These are phyloP conservation scores for Panaeolus cyanescens DNA, from an alignment of 768 basidiomycete species.

Conservation along the genomic window DNA sequence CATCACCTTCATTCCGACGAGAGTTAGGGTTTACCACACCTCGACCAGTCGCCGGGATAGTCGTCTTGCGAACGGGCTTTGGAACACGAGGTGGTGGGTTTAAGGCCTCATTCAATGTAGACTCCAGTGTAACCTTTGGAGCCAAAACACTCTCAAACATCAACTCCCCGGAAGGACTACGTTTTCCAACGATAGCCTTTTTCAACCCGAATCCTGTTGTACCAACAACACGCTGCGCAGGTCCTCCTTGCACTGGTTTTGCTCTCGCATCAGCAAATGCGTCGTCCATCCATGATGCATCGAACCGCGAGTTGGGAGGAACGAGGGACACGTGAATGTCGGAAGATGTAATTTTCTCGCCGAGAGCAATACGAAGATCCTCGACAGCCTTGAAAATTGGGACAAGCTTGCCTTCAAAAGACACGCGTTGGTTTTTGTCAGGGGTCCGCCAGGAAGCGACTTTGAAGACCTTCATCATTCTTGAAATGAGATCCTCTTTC, in stretches of 20 bases:
- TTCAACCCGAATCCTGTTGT: conserved; percentile 8
- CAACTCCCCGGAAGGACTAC: not conserved
- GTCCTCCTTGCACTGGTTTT: not conserved
- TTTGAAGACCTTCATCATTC: conserved; percentile 1
- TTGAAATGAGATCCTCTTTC: not conserved
- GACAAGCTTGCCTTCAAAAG: conserved; percentile 3
- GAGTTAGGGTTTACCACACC: not conserved
- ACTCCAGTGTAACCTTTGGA: conserved; percentile 20
- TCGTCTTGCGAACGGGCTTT: not conserved
- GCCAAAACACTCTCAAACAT: conserved; percentile 10
- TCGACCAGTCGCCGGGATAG: not conserved
- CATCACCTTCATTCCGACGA: not conserved
- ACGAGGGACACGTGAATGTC: conserved; percentile 7
- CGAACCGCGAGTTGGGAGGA: not conserved
- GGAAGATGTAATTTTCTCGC: conserved; percentile 12
- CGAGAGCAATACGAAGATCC: conserved; percentile 6
- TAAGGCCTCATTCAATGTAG: conserved; percentile 18
- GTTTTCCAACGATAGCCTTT: conserved; percentile 4
- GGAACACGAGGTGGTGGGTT: conserved; percentile 8
- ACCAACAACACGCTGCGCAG: not conserved
- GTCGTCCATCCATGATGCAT: not conserved
- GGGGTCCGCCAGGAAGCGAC: conserved; percentile 1
- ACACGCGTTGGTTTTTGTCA: not conserved
- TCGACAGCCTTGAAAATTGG: conserved; percentile 7
- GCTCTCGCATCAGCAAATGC: not conserved